Percentiles rank a stretch among this genome's conserved stretches.
Conservation (phyloP, 805 yeast genomes). For the Schwanniomyces polymorphus region DNA sequence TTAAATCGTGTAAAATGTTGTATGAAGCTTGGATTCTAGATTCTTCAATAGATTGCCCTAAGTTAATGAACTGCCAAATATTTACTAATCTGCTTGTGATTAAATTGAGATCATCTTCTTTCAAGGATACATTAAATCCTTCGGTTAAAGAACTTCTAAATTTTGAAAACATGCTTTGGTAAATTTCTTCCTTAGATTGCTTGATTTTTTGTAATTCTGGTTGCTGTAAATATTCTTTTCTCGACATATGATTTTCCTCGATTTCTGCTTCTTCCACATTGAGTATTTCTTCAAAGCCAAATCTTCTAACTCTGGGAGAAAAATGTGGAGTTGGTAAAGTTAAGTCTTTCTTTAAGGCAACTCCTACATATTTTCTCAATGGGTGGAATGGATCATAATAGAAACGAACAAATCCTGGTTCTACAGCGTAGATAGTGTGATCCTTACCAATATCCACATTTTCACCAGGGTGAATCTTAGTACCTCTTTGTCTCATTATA, state of each 20-base stretch:
- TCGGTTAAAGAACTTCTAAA: constrained; percentile 13
- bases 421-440: constrained; percentile 86
- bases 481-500: constrained; percentile 91
- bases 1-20: constrained; percentile 45
- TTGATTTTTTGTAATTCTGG: constrained; percentile 47
- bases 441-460: constrained; percentile 89
- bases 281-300: constrained; percentile 63
- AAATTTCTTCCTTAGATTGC: constrained; percentile 40
- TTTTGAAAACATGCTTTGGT: constrained; percentile 20
- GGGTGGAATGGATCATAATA: constrained; percentile 97
- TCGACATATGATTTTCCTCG: constrained; percentile 62
- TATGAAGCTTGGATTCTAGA: constrained; percentile 61
- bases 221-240: constrained; percentile 64
- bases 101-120: constrained; percentile 17
- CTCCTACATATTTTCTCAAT: constrained; percentile 83
- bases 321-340: constrained; percentile 87
- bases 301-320: constrained; percentile 82
- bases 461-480: constrained; percentile 92
- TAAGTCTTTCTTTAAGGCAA: constrained; percentile 65
- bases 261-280: constrained; percentile 50
- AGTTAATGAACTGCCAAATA: constrained; percentile 43
- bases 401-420: constrained; percentile 91
- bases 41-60: constrained; percentile 58
- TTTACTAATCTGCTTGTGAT: constrained; percentile 49
- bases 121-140: constrained; percentile 29